Percentiles rank a stretch among this genome's conserved stretches.
Conservation (phyloP, 2,329 filamentous ascomycete genomes). For the Colletotrichum musicola region DNA sequence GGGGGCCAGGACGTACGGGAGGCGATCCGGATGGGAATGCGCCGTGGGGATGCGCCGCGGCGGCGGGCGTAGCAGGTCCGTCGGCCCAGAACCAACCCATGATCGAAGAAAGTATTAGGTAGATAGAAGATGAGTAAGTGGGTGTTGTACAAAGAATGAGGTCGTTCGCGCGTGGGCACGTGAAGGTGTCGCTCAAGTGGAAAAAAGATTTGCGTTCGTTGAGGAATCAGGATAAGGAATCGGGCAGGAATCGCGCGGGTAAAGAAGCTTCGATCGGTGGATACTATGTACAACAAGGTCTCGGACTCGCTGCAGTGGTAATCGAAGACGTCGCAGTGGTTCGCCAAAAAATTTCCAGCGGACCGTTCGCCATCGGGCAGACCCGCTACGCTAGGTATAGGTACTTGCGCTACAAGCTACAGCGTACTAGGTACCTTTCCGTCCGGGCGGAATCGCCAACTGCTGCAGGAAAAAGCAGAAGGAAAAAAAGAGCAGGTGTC, state of each 20-base stretch:
- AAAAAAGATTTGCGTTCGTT: constrained; percentile 38
- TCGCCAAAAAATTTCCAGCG: constrained; percentile 1
- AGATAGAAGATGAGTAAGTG: not conserved
- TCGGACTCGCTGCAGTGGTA: not conserved
- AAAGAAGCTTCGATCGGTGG: constrained; percentile 18
- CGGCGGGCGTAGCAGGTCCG: constrained; percentile 47
- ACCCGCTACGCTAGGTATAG: constrained; percentile 6
- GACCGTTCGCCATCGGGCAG: constrained; percentile 23
- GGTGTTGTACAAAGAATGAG: constrained; percentile 6
- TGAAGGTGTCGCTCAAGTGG: not conserved
- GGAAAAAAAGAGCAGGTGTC: not conserved
- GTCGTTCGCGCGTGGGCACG: not conserved
- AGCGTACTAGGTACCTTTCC: constrained; percentile 2
- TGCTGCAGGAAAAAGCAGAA: not conserved
- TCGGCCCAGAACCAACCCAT: constrained; percentile 78
- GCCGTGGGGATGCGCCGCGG: constrained; percentile 42
- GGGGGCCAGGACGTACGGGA: constrained; percentile 51
- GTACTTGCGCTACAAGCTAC: too few species aligned
- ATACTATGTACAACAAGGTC: not conserved
- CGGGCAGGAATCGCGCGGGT: constrained; percentile 23
- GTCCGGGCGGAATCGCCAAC: not conserved
- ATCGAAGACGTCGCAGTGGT: constrained; percentile 16
- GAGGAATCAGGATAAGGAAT: constrained; percentile 1
- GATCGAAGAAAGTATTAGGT: not conserved
- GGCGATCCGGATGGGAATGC: constrained; percentile 45